A percentile compares a stretch with the other conserved stretches of the same genome.
phyloP scores from a whole-genome alignment of 2,329 filamentous ascomycete genomes.

The Aspergillus udagawae region DNA sequence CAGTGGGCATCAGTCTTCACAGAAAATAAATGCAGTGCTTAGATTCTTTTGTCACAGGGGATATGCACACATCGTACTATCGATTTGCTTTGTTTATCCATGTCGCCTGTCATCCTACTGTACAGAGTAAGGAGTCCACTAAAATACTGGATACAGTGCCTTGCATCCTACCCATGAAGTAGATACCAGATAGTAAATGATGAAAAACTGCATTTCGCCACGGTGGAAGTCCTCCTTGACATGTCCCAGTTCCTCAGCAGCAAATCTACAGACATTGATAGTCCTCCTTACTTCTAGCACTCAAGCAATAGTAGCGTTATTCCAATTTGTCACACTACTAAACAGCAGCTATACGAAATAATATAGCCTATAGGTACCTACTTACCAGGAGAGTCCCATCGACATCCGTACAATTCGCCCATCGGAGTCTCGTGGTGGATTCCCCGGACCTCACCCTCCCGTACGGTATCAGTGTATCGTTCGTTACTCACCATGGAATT shows the following conservation, averaged over 20 bases:
- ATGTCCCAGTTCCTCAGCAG: conserved; percentile 3
- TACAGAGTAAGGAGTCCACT: not conserved
- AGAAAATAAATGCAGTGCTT: not conserved
- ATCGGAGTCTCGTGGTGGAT: conserved; percentile 20
- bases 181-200: not conserved
- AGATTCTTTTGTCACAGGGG: not conserved
- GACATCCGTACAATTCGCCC: conserved; percentile 12
- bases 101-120: not conserved
- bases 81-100: not conserved
- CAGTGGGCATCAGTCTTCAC: not conserved
- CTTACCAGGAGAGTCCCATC: not conserved
- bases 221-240: conserved; percentile 8
- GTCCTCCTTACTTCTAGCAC: too few relatives aligned
- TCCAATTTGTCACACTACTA: too few relatives aligned
- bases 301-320: too few relatives aligned
- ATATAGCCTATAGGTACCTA: not conserved
- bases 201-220: conserved; percentile 17
- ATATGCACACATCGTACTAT: not conserved
- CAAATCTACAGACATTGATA: conserved; percentile 6
- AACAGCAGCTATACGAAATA: too few relatives aligned
- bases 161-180: not conserved
- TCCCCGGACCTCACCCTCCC: conserved; percentile 20
- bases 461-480: not conserved
- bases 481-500: not conserved
- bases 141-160: not conserved